Conservation (phyloP, 202 grass and related monocot species). For the Schoenoplectus tabernaemontani region DNA sequence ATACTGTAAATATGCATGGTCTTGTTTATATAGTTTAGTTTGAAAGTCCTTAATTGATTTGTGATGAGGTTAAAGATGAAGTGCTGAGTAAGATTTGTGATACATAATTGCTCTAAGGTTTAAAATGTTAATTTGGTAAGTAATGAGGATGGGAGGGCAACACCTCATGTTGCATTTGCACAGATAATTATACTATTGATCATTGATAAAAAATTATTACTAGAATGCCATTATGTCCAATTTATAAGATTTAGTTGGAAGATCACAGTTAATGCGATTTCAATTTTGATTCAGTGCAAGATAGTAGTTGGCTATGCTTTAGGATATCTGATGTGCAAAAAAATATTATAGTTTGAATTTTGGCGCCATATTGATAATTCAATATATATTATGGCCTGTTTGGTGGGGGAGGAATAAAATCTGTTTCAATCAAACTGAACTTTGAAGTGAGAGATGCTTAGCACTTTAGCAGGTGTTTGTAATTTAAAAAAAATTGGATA, state of each 20-base stretch:
- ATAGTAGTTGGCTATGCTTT: too few species aligned
- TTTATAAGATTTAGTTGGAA: too few species aligned
- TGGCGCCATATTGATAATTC: background rate
- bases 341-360: background rate
- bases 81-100: background rate
- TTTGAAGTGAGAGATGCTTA: background rate
- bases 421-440: background rate
- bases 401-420: background rate
- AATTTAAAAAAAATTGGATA: too few species aligned
- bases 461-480: background rate
- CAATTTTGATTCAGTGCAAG: too few species aligned
- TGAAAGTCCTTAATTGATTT: background rate
- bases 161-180: too few species aligned
- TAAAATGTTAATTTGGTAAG: too few species aligned
- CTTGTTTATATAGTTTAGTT: conserved; percentile 4
- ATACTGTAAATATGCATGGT: background rate
- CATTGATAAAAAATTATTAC: too few species aligned
- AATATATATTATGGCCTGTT: too few species aligned
- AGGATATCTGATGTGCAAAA: background rate
- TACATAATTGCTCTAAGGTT: background rate
- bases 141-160: too few species aligned
- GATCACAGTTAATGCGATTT: too few species aligned
- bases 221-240: background rate
- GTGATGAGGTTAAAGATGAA: background rate
- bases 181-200: too few species aligned